phyloP scores from a whole-genome alignment of 2,329 filamentous ascomycete species.

The Gliomastix tumulicola region DNA sequence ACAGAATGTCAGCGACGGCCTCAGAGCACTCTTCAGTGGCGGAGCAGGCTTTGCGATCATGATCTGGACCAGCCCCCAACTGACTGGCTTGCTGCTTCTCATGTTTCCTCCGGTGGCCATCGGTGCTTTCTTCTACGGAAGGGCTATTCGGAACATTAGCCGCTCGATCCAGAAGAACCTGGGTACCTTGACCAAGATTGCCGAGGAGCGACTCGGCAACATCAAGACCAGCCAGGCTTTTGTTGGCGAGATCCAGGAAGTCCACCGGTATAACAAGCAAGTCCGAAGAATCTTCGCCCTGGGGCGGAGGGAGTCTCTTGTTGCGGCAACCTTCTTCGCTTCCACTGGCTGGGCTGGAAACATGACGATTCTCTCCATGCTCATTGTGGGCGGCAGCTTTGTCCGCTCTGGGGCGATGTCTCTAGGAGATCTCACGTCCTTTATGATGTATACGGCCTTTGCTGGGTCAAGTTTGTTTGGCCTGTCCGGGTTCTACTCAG shows the following conservation, averaged over 20 bases:
- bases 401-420: conserved; percentile 81
- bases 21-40: conserved; percentile 84
- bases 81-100: conserved; percentile 78
- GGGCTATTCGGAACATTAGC: conserved; percentile 81
- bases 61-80: conserved; percentile 88
- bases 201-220: conserved; percentile 94
- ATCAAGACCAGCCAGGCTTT: conserved; percentile 96
- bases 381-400: conserved; percentile 86
- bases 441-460: conserved; percentile 97
- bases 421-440: conserved; percentile 88
- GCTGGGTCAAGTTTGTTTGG: conserved; percentile 83
- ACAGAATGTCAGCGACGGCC: conserved; percentile 93
- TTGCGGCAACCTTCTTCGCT: conserved; percentile 84
- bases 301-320: conserved; percentile 77
- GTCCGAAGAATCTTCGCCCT: conserved; percentile 87
- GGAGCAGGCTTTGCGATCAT: conserved; percentile 85
- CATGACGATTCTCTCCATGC: conserved; percentile 85
- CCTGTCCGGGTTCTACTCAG: conserved; percentile 91
- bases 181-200: conserved; percentile 90
- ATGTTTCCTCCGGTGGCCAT: conserved; percentile 89
- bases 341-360: conserved; percentile 90
- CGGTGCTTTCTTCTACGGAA: conserved; percentile 85
- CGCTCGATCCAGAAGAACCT: conserved; percentile 91
- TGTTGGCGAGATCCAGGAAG: conserved; percentile 85
- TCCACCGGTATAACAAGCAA: conserved; percentile 85